Evolutionary conservation across 805 yeast species (phyloP).

Genomic region (Scheffersomyces lignosus): DNA sequence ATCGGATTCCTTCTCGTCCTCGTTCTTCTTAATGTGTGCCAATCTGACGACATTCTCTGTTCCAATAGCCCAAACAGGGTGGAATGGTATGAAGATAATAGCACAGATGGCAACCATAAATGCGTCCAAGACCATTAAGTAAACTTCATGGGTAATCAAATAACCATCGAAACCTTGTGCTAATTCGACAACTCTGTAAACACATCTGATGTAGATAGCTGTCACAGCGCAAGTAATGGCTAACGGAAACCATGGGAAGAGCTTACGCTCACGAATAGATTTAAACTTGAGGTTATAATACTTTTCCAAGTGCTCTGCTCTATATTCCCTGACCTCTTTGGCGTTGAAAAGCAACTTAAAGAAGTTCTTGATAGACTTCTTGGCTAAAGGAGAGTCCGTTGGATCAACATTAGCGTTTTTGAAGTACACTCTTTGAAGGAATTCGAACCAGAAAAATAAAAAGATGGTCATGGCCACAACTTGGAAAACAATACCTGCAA

Average conservation of each 20-base stretch:
- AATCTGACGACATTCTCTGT: constrained; percentile 22
- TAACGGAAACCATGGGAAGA: constrained; percentile 33
- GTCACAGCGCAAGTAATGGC: constrained; percentile 34
- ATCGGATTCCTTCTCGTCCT: constrained; percentile 14
- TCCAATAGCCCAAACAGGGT: constrained; percentile 39
- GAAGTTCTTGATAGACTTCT: constrained; percentile 23
- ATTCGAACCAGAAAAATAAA: constrained; percentile 36
- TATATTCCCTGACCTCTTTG: constrained; percentile 22
- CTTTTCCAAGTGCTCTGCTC: constrained; percentile 22
- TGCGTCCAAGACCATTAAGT: constrained; percentile 39
- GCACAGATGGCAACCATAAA: constrained; percentile 38
- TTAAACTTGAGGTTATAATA: constrained; percentile 29
- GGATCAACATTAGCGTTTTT: constrained; percentile 14
- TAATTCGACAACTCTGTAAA: constrained; percentile 43
- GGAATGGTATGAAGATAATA: constrained; percentile 36
- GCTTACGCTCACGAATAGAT: constrained; percentile 21
- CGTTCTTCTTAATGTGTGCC: constrained; percentile 25
- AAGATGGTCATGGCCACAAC: constrained; percentile 40
- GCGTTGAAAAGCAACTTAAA: constrained; percentile 28
- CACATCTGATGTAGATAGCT: constrained; percentile 30
- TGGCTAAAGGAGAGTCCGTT: constrained; percentile 15
- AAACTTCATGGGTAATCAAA: constrained; percentile 36
- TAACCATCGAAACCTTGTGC: constrained; percentile 39
- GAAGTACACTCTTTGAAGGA: constrained; percentile 32
- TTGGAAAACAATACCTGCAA: constrained; percentile 40